Conservation (phyloP, 805 yeast species). For the Candida palmyrensis region DNA sequence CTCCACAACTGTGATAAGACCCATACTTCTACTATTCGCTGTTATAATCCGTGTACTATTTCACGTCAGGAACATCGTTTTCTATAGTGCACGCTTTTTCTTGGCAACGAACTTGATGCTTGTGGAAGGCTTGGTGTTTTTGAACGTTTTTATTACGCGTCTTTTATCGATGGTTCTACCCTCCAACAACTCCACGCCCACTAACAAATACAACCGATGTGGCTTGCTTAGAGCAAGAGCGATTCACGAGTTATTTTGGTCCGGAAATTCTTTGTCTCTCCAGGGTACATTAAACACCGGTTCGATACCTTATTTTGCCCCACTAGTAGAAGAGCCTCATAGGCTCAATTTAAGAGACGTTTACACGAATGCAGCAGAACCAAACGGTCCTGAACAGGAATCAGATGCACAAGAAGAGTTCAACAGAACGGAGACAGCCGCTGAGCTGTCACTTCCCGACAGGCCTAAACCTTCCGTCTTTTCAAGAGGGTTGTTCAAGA, state of each 20-base stretch:
- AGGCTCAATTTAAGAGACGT: no score
- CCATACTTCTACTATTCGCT: not conserved
- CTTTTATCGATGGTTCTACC: not conserved
- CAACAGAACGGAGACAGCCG: no score
- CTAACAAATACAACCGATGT: not conserved
- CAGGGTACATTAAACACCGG: no score
- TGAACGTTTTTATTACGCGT: not conserved
- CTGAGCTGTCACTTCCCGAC: no score
- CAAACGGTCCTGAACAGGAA: no score
- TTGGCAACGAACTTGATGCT: not conserved
- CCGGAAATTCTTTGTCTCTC: no score
- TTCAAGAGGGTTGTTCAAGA: constrained; percentile 1
- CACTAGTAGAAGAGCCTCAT: no score
- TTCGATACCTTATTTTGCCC: no score
- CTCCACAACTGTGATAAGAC: not conserved
- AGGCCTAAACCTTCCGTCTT: no score
- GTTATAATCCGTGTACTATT: not conserved
- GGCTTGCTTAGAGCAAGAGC: not conserved
- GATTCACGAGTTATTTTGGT: constrained; percentile 3
- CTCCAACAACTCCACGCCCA: not conserved
- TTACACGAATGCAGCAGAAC: no score
- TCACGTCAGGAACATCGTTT: not conserved
- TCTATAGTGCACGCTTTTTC: not conserved
- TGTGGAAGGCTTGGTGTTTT: not conserved
- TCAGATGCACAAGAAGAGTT: no score